Evolutionary conservation across 2,329 filamentous ascomycete species (phyloP).

Genomic region (Stagonosporopsis vannaccii): DNA sequence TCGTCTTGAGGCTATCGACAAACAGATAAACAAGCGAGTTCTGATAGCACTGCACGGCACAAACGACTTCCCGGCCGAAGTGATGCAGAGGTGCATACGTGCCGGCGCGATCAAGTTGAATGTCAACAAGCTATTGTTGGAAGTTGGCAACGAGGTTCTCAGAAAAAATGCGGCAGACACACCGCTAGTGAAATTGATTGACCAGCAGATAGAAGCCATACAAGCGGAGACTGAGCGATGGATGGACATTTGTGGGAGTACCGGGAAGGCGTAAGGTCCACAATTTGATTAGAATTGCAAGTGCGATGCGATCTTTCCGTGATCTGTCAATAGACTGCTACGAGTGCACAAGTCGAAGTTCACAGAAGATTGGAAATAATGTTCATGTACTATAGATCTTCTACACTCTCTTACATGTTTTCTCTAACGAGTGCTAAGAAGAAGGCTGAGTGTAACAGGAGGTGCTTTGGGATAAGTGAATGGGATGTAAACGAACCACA

Average conservation of each 20-base stretch:
- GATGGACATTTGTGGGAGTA: slow-evolving; percentile 58
- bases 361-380: too few relatives aligned
- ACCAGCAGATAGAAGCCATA: slow-evolving; percentile 55
- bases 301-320: too few relatives aligned
- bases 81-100: slow-evolving; percentile 61
- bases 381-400: too few relatives aligned
- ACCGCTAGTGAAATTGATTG: slow-evolving; percentile 51
- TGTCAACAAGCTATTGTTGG: slow-evolving; percentile 62
- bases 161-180: slow-evolving; percentile 47
- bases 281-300: not conserved
- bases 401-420: too few relatives aligned
- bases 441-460: too few relatives aligned
- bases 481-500: too few relatives aligned
- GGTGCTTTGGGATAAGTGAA: too few relatives aligned
- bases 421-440: too few relatives aligned
- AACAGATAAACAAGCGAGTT: slow-evolving; percentile 51
- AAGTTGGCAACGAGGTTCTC: slow-evolving; percentile 55
- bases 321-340: too few relatives aligned
- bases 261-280: slow-evolving; percentile 51
- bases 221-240: slow-evolving; percentile 55
- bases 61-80: slow-evolving; percentile 60
- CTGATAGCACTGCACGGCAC: slow-evolving; percentile 64
- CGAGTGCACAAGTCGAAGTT: too few relatives aligned
- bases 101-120: slow-evolving; percentile 65
- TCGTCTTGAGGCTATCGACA: slow-evolving; percentile 38